These are phyloP conservation scores for Penicillium sclerotiorum DNA, from an alignment of 2,329 filamentous ascomycete species.

Conservation along the genomic window DNA sequence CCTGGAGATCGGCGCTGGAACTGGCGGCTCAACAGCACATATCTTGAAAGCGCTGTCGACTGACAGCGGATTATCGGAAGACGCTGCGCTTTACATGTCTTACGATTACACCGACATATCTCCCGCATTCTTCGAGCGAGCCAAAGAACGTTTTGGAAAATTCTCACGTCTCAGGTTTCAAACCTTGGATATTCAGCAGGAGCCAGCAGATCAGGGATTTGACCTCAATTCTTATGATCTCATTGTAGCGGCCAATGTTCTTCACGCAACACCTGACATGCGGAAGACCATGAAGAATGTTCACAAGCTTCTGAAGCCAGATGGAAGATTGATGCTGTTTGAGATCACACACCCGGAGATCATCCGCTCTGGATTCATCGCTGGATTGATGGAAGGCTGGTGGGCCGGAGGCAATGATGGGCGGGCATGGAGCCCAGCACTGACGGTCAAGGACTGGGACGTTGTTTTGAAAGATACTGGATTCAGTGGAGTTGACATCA, in stretches of 20 bases:
- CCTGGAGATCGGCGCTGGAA: slow-evolving; percentile 17
- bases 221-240: neutral
- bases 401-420: slow-evolving; percentile 34
- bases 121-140: neutral
- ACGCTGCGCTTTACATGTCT: neutral
- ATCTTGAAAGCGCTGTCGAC: neutral
- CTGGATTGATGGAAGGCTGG: slow-evolving; percentile 35
- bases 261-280: neutral
- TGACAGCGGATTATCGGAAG: neutral
- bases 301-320: slow-evolving; percentile 43
- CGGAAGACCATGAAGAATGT: slow-evolving; percentile 24
- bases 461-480: slow-evolving; percentile 7
- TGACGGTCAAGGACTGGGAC: slow-evolving; percentile 8
- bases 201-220: neutral
- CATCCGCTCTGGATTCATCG: slow-evolving; percentile 18
- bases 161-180: neutral
- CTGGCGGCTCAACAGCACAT: neutral
- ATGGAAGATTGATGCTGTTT: slow-evolving; percentile 47
- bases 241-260: neutral
- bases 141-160: neutral
- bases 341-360: slow-evolving; percentile 34
- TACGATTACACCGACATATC: slow-evolving; percentile 1
- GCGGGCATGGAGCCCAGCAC: slow-evolving; percentile 22
- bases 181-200: neutral
- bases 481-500: slow-evolving; percentile 12